These are phyloP conservation scores for Pichia phayaonensis DNA, from an alignment of 805 yeast genomes.

Conservation along the genomic window DNA sequence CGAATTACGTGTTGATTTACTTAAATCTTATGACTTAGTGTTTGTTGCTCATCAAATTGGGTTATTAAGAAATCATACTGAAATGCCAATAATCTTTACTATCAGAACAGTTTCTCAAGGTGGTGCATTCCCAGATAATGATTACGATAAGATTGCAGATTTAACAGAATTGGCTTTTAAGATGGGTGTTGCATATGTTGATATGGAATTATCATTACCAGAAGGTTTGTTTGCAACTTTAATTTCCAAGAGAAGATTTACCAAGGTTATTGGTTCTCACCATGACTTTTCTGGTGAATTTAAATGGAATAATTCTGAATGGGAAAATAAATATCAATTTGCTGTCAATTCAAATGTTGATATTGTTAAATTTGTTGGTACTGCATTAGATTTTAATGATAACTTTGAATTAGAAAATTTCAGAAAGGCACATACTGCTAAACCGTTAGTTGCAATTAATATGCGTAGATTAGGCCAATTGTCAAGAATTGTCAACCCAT, in stretches of 20 bases:
- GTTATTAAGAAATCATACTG: conserved; percentile 51
- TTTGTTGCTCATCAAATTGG: conserved; percentile 73
- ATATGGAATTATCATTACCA: conserved; percentile 69
- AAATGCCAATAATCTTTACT: conserved; percentile 75
- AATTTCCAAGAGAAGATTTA: conserved; percentile 44
- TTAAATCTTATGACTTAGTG: conserved; percentile 40
- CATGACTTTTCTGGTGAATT: conserved; percentile 61
- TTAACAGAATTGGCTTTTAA: conserved; percentile 59
- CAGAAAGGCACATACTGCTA: conserved; percentile 43
- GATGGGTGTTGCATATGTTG: conserved; percentile 74
- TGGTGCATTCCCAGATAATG: conserved; percentile 65
- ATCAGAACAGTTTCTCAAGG: conserved; percentile 76
- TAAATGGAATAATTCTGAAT: conserved; percentile 62
- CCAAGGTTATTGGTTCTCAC: conserved; percentile 75
- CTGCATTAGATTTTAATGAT: conserved; percentile 56
- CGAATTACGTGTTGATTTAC: conserved; percentile 73
- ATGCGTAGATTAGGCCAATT: conserved; percentile 71
- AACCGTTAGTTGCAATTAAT: conserved; percentile 78
- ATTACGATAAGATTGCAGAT: conserved; percentile 36
- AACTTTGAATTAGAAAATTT: conserved; percentile 67
- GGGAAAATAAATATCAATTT: conserved; percentile 65
- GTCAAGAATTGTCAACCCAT: conserved; percentile 66
- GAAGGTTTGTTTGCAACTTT: conserved; percentile 44
- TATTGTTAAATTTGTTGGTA: conserved; percentile 75
- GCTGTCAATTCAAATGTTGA: conserved; percentile 64